These are phyloP conservation scores for Alternaria postmessia DNA, from an alignment of 2,329 filamentous ascomycete genomes.

Conservation along the genomic window DNA sequence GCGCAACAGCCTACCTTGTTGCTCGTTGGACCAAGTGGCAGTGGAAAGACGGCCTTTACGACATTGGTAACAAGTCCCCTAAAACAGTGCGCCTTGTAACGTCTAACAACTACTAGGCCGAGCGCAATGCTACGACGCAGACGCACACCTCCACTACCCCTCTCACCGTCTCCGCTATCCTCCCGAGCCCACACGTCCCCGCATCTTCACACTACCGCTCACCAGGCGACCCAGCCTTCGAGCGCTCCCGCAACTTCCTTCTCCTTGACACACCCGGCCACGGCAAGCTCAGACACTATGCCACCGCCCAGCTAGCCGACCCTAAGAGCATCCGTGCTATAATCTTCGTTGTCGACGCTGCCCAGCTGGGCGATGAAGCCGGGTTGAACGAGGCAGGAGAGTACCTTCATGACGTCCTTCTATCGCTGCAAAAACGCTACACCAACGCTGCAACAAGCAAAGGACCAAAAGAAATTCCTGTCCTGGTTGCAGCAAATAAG, in stretches of 20 bases:
- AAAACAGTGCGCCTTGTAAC: not conserved
- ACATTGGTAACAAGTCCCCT: constrained; percentile 68
- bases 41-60: constrained; percentile 89
- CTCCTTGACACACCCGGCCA: constrained; percentile 93
- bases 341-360: constrained; percentile 89
- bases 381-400: constrained; percentile 75
- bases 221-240: constrained; percentile 67
- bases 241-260: constrained; percentile 70
- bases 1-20: constrained; percentile 75
- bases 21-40: constrained; percentile 79
- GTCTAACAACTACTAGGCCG: constrained; percentile 48
- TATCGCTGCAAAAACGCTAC: constrained; percentile 78
- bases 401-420: constrained; percentile 89
- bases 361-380: constrained; percentile 54
- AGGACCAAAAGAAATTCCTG: constrained; percentile 68
- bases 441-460: constrained; percentile 65
- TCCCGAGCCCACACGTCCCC: constrained; percentile 64
- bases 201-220: constrained; percentile 71
- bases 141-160: constrained; percentile 61
- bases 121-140: constrained; percentile 62
- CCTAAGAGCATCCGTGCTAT: constrained; percentile 69
- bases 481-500: constrained; percentile 94
- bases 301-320: constrained; percentile 62
- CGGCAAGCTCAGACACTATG: constrained; percentile 83
- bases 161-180: constrained; percentile 66